Evolutionary conservation across 371 early-diverging fungal genomes (phyloP).

Genomic region (Mucor mucedo): DNA sequence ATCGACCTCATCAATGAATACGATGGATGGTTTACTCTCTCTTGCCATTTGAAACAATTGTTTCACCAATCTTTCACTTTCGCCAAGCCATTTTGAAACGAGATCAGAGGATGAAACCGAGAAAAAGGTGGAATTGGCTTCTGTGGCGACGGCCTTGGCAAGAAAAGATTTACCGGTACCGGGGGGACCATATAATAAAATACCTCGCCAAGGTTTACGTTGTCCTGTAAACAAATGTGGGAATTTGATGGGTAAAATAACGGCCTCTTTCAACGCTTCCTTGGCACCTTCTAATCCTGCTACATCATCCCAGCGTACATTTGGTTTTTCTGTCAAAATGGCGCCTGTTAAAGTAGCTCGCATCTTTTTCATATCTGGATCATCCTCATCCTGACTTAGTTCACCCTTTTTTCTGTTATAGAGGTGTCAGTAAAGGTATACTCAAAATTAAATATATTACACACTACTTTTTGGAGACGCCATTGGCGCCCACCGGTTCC

Average conservation of each 20-base stretch:
- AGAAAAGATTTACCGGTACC: conserved; percentile 98
- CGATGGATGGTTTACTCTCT: conserved; percentile 91
- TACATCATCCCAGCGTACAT: conserved; percentile 96
- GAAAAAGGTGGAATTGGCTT: conserved; percentile 95
- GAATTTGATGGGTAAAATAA: conserved; percentile 97
- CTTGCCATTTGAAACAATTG: conserved; percentile 95
- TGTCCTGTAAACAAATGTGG: conserved; percentile 95
- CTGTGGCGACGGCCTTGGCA: conserved; percentile 97
- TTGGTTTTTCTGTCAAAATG: conserved; percentile 93
- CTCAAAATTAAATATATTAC: background rate
- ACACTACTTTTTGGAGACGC: conserved; percentile 54
- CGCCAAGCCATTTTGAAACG: conserved; percentile 98
- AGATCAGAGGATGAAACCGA: conserved; percentile 95
- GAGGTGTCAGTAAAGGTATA: background rate
- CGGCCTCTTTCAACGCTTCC: conserved; percentile 98
- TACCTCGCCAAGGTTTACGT: conserved; percentile 97
- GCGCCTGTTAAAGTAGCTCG: conserved; percentile 83
- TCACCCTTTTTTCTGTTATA: conserved; percentile 1
- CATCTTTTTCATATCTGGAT: conserved; percentile 92
- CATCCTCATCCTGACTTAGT: conserved; percentile 73
- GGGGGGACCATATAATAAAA: conserved; percentile 98
- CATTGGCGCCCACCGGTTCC: conserved; percentile 61
- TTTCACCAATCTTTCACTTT: conserved; percentile 91
- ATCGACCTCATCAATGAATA: conserved; percentile 99
- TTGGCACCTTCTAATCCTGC: conserved; percentile 98